A percentile compares a stretch with the other conserved stretches of the same genome.
These are phyloP conservation scores for Alternaria sp. DNA, from an alignment of 2,329 filamentous ascomycete genomes.

Conservation along the genomic window DNA sequence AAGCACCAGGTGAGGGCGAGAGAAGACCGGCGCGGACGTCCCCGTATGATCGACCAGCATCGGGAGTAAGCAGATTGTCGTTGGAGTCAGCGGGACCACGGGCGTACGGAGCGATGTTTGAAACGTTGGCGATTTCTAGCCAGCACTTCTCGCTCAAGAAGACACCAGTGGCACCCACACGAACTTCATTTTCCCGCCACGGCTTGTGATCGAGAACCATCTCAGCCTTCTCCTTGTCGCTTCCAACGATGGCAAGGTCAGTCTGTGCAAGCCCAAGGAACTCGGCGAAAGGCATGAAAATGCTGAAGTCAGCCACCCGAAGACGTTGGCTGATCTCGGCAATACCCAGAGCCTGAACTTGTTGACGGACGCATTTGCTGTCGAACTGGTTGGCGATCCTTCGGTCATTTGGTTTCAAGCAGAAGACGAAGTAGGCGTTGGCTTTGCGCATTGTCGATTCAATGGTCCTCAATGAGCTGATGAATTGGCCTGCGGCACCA, in stretches of 20 bases:
- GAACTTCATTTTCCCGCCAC: constrained; percentile 91
- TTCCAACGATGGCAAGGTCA: constrained; percentile 85
- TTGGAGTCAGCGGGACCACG: constrained; percentile 32
- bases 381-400: constrained; percentile 99
- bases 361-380: constrained; percentile 94
- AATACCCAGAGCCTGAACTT: constrained; percentile 94
- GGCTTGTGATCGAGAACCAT: constrained; percentile 88
- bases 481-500: constrained; percentile 90
- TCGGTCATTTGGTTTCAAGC: constrained; percentile 94
- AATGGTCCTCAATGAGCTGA: constrained; percentile 87
- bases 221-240: constrained; percentile 89
- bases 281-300: constrained; percentile 95
- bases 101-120: constrained; percentile 61
- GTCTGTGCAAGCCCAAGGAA: constrained; percentile 88
- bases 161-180: constrained; percentile 88
- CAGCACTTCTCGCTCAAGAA: constrained; percentile 96
- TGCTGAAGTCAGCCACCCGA: constrained; percentile 90
- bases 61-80: constrained; percentile 65
- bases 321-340: constrained; percentile 95
- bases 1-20: constrained; percentile 64
- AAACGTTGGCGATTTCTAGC: constrained; percentile 83
- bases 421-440: constrained; percentile 96
- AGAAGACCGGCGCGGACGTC: constrained; percentile 66
- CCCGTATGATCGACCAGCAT: constrained; percentile 60
- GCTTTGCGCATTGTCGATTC: constrained; percentile 85